Evolutionary conservation across 768 basidiomycete species (phyloP), one percentile per base, ranked within the genome.

Genomic region (Dacryopinax primogenitus): DNA sequence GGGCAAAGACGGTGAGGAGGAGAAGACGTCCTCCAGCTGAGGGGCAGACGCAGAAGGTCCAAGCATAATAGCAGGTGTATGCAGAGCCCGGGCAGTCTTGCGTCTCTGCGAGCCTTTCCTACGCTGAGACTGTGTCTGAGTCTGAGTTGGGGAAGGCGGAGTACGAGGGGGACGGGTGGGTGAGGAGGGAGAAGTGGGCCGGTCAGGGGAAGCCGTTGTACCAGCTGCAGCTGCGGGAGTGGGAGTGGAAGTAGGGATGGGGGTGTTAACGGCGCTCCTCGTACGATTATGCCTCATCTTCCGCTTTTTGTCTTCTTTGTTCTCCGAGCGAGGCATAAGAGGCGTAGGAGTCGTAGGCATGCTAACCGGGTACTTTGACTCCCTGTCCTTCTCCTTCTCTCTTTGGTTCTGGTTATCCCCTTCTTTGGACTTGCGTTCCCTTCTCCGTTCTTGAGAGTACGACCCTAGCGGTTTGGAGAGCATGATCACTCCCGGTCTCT

Each of bases 401-500:
- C n/a, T n/a, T n/a, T n/a, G n/a, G n/a, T n/a, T n/a, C n/a, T n/a
- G n/a, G n/a, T n/a, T n/a, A 39, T 39, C 37, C 37, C 12, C 37
- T 39, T n/a, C 37, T n/a, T 39, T 39, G 37, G 37, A 39, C 37
- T 39, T 39, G 11, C n/a, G n/a, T n/a, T n/a, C n/a, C n/a, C n/a
- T n/a, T n/a, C n/a, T n/a, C n/a, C n/a, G n/a, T n/a, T n/a, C n/a
- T 58, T 58, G 51, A 28, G 51, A 3, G 51, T 13, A 30, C 32
- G 32, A 58, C 26, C 51, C 13, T 58, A 58, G 51, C 15, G 51
- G 51, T 30, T 58, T 58, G 23, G 4, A 15, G 30, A 58, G 51
- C 26, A 30, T 58, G 51, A 58, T 58, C 18, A 58, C 51, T 23
- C 51, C 51, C 51, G 51, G 51, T 58, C 51, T 58, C n/a, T n/a